Conservation (phyloP, 1,284 basidiomycete genomes). For the Lentinus polychrous region DNA sequence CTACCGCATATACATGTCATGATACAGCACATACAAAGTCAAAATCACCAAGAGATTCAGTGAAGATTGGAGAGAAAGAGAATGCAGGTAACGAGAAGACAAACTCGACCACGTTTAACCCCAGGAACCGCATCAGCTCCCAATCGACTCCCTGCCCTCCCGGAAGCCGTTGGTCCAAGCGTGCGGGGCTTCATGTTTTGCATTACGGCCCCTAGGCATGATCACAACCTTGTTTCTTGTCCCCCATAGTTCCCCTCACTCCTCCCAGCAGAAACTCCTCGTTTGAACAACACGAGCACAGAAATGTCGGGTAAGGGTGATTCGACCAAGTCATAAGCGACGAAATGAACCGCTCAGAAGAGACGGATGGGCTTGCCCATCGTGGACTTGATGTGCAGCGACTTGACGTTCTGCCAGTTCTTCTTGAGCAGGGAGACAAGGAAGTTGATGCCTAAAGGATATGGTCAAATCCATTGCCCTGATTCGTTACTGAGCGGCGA, state of each 20-base stretch:
- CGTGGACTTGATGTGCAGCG: constrained; percentile 96
- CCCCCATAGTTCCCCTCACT: constrained; percentile 11
- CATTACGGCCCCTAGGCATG: constrained; percentile 45
- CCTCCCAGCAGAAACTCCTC: constrained; percentile 5
- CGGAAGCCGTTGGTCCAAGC: constrained; percentile 81
- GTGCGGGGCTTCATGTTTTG: constrained; percentile 87
- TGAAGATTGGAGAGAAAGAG: background rate
- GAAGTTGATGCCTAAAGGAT: constrained; percentile 89
- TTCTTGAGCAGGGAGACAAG: constrained; percentile 99
- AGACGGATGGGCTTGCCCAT: constrained; percentile 98
- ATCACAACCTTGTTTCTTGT: constrained; percentile 8
- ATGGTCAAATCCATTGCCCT: background rate
- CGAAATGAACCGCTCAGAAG: constrained; percentile 50
- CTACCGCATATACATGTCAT: background rate
- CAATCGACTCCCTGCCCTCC: constrained; percentile 68
- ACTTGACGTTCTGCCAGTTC: constrained; percentile 99
- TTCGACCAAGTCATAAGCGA: constrained; percentile 5
- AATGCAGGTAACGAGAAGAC: background rate
- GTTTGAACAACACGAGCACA: background rate
- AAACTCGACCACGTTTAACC: background rate
- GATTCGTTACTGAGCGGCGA: background rate
- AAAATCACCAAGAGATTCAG: background rate
- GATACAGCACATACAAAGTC: background rate
- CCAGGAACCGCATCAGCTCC: constrained; percentile 60
- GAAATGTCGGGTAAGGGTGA: constrained; percentile 6